Evolutionary conservation across 2,329 filamentous ascomycete genomes (phyloP).

Genomic region (Fusarium subtropicale): DNA sequence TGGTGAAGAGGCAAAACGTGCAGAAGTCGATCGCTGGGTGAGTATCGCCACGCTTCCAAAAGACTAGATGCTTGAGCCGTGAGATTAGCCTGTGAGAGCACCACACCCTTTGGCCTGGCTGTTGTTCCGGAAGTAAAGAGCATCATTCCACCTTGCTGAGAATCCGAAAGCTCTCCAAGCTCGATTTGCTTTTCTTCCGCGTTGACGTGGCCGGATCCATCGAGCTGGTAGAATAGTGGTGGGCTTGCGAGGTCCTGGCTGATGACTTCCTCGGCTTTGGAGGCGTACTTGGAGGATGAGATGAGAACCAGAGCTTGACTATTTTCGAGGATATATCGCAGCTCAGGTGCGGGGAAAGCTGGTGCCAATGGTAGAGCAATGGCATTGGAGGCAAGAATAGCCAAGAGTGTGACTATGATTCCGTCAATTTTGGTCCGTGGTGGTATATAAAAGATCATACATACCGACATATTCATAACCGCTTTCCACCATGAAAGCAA

Average conservation of each 20-base stretch:
- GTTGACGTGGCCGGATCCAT: conserved; percentile 71
- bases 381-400: conserved; percentile 84
- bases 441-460: conserved; percentile 18
- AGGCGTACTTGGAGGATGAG: conserved; percentile 79
- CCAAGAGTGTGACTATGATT: conserved; percentile 81
- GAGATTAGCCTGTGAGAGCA: conserved; percentile 82
- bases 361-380: conserved; percentile 92
- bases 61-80: conserved; percentile 86
- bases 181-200: conserved; percentile 64
- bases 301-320: conserved; percentile 82
- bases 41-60: conserved; percentile 88
- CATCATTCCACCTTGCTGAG: conserved; percentile 83
- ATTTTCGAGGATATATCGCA: conserved; percentile 92
- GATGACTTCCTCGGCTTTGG: conserved; percentile 79
- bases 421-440: neutral
- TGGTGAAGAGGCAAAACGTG: conserved; percentile 95
- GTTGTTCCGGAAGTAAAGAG: conserved; percentile 98
- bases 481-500: conserved; percentile 95
- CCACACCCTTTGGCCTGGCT: conserved; percentile 93
- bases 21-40: conserved; percentile 79
- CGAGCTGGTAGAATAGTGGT: conserved; percentile 72
- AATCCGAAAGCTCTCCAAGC: conserved; percentile 63
- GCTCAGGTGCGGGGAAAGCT: conserved; percentile 83
- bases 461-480: conserved; percentile 98
- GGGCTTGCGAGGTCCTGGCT: conserved; percentile 70